These are phyloP conservation scores for Besnoitia besnoiti DNA, from an alignment of 169 alveolate genomes.

Conservation along the genomic window DNA sequence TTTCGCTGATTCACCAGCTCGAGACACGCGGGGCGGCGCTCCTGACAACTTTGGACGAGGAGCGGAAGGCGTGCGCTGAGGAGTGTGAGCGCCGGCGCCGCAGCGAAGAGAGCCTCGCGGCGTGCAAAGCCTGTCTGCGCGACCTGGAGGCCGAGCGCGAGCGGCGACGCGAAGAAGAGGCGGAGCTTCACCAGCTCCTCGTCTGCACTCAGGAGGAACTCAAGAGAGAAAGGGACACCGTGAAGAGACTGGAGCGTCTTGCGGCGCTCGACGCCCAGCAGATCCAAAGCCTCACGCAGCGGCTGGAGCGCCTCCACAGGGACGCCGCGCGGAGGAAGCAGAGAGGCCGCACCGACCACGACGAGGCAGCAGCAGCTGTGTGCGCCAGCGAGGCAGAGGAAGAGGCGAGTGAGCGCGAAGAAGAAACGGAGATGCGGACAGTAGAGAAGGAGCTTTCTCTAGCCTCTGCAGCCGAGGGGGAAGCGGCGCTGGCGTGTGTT, in stretches of 20 bases:
- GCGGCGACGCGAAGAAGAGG: background rate
- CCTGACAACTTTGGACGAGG: background rate
- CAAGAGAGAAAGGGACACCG: background rate
- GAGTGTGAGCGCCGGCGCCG: background rate
- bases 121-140: background rate
- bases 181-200: conserved; percentile 10
- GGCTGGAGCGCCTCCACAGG: background rate
- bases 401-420: background rate
- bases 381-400: background rate
- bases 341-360: no score
- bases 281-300: background rate
- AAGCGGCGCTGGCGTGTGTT: background rate
- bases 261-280: background rate
- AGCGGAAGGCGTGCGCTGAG: background rate
- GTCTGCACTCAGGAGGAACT: background rate
- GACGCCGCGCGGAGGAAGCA: no score
- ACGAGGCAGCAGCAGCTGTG: no score
- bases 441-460: no score
- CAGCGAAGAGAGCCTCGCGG: background rate
- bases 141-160: background rate
- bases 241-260: background rate
- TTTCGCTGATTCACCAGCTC: background rate
- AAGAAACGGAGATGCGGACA: background rate
- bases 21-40: background rate
- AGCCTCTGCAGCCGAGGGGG: no score